Base-by-base conservation (phyloP, 306 rosid genomes). In the Mucuna pruriens region DNA sequence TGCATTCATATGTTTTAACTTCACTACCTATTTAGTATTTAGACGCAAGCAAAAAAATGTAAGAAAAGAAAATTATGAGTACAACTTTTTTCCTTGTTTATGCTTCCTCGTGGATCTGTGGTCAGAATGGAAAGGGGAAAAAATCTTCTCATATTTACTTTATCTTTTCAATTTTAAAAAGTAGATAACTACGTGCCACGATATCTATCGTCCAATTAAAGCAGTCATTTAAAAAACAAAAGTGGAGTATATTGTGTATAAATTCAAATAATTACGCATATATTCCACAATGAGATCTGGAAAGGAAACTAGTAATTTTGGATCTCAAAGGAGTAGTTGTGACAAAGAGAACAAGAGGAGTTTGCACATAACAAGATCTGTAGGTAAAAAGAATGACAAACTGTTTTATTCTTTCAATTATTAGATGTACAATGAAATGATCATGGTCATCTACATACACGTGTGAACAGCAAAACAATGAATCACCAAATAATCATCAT, bases 401-500 rank as follows among this genome's bases (percentile, higher is more conserved):
- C 83, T 58, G 69, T 87, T 90, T 92, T 90, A 89, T 92, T 90
- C 62, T 68, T 66, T 83, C 76, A 85, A 89, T 76, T 84, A 86
- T 75, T 62, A 75, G 88, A 89, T 92, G 71, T 91, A 90, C 94
- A 90, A 74, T 15, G 82, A 86, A 89, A 88, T 85, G 73, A 88
- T 75, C 82, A 82, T 25, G 84, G 80, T 87, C 92, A 86, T 87
- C 87, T 89, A 90, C 91, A 89, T 84, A 84, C 88, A 86, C 87
- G 60, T 84, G 86, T 81, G 78, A 78, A 84, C 87, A 78, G 49
- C 73, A 64, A 78, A 84, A 80, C 90, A 86, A 87, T 88, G 92
- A 92, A 87, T 89, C 84, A 64, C 84, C 80, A 78, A 84, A 84
- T 61, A 74, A 82, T 25, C 71, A 79, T 74, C 52, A 73, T 31